Evolutionary conservation across 305 asterid species (phyloP).

Genomic region (Fraxinus ornus): DNA sequence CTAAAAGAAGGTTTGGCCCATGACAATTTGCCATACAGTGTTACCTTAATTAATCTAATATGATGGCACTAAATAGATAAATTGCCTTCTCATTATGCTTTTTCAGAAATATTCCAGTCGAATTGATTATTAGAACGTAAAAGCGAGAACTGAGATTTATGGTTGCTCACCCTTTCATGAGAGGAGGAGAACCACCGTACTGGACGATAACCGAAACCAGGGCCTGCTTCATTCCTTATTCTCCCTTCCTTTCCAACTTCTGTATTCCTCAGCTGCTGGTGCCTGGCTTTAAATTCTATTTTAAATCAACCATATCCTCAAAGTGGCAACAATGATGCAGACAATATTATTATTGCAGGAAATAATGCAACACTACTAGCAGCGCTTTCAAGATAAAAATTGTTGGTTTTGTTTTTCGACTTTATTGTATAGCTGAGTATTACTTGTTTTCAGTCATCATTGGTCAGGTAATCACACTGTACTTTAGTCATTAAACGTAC

Average conservation of each 20-base stretch:
- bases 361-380: neutral
- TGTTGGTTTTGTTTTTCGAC: neutral
- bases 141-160: neutral
- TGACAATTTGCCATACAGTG: neutral
- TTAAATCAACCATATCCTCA: neutral
- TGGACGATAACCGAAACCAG: neutral
- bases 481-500: neutral
- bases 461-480: neutral
- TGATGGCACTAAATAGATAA: neutral
- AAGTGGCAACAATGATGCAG: neutral
- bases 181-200: neutral
- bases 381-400: neutral
- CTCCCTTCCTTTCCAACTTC: neutral
- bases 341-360: neutral
- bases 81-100: neutral
- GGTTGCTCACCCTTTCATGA: neutral
- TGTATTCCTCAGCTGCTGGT: neutral
- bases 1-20: neutral
- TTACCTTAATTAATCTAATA: neutral
- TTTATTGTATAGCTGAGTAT: neutral
- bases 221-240: neutral
- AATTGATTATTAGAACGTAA: neutral
- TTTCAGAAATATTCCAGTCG: neutral
- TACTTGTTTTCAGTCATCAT: neutral
- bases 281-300: neutral